These are phyloP conservation scores for Suhomyces prunicola DNA, from an alignment of 805 yeast genomes.

Conservation along the genomic window DNA sequence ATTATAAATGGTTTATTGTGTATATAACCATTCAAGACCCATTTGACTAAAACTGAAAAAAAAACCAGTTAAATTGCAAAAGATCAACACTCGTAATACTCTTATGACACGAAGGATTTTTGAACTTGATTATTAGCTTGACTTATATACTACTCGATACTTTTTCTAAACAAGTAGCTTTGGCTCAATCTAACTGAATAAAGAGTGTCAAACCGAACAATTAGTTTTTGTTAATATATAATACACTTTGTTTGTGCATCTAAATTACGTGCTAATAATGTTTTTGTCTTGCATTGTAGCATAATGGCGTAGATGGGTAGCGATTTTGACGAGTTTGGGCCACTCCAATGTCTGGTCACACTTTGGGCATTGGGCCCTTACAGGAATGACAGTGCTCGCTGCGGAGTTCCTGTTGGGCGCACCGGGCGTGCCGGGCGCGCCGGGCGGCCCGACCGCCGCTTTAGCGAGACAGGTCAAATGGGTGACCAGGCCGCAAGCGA, in stretches of 20 bases:
- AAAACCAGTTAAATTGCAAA: too few species aligned
- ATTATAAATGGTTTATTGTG: slow-evolving; percentile 9
- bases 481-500: slow-evolving; percentile 26
- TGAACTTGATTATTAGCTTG: too few species aligned
- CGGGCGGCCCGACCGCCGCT: background rate
- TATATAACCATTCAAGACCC: too few species aligned
- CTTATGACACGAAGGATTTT: too few species aligned
- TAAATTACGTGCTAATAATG: background rate
- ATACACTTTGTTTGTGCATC: background rate
- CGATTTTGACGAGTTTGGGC: slow-evolving; percentile 16
- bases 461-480: slow-evolving; percentile 43
- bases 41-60: too few species aligned
- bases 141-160: too few species aligned
- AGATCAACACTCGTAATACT: too few species aligned
- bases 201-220: too few species aligned
- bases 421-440: slow-evolving; percentile 13
- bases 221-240: too few species aligned
- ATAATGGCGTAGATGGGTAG: slow-evolving; percentile 21
- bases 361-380: slow-evolving; percentile 11
- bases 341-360: slow-evolving; percentile 18
- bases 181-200: too few species aligned
- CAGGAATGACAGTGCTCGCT: slow-evolving; percentile 12
- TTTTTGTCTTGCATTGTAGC: background rate
- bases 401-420: background rate
- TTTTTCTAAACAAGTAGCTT: too few species aligned